phyloP scores from a whole-genome alignment of 108 stramenopile species.

The Nitzschia sp. region DNA sequence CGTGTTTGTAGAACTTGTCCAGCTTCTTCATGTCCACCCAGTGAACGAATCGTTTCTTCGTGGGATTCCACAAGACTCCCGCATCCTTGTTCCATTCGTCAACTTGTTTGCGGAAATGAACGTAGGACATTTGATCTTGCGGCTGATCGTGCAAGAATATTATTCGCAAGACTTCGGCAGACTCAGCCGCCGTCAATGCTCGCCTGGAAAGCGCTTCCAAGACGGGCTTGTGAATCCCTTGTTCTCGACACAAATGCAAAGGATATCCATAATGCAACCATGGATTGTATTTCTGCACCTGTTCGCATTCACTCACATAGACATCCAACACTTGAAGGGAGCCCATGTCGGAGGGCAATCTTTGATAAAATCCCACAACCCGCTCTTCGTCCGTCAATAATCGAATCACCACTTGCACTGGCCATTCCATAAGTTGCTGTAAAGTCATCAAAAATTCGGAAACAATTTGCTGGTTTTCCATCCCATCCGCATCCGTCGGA shows the following conservation, averaged over 20 bases:
- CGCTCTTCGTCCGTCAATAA: conserved; percentile 68
- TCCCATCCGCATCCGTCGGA: conserved; percentile 61
- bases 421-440: conserved; percentile 19
- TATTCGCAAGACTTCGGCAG: background rate
- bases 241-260: conserved; percentile 71
- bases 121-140: conserved; percentile 6
- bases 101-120: conserved; percentile 4
- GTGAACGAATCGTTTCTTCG: conserved; percentile 20
- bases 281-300: conserved; percentile 63
- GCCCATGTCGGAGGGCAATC: conserved; percentile 48
- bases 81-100: conserved; percentile 9
- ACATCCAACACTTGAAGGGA: conserved; percentile 77
- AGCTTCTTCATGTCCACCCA: conserved; percentile 39
- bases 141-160: background rate
- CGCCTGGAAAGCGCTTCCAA: conserved; percentile 64
- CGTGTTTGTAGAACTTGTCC: conserved; percentile 14
- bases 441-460: conserved; percentile 39
- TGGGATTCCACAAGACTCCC: conserved; percentile 27
- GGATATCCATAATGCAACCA: conserved; percentile 67
- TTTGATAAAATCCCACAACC: conserved; percentile 54
- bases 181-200: conserved; percentile 13
- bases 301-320: conserved; percentile 59
- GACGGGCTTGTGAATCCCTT: conserved; percentile 42
- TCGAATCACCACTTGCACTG: conserved; percentile 61
- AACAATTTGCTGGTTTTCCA: conserved; percentile 16